These are phyloP conservation scores for Middelhovenomyces tepae DNA, from an alignment of 805 yeast genomes.

Conservation along the genomic window DNA sequence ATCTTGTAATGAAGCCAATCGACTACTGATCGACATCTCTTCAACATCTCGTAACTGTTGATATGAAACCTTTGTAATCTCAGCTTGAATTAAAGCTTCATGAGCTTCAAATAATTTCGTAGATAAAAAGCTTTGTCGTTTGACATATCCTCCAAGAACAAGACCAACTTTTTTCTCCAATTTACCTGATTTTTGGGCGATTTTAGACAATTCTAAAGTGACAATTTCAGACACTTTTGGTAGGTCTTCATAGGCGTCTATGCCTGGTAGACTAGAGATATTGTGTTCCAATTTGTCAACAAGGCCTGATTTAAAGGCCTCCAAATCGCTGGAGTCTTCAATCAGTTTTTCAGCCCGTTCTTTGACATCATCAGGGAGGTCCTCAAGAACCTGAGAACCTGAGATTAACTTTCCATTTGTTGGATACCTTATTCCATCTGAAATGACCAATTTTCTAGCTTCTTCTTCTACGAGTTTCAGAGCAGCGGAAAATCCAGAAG, in stretches of 20 bases:
- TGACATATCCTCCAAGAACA: slow-evolving; percentile 29
- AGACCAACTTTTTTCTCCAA: slow-evolving; percentile 26
- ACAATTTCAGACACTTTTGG: slow-evolving; percentile 3
- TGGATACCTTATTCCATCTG: slow-evolving; percentile 23
- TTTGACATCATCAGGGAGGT: slow-evolving; percentile 17
- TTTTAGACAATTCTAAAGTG: slow-evolving; percentile 3
- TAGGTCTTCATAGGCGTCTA: slow-evolving; percentile 3
- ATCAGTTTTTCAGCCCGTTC: slow-evolving; percentile 5
- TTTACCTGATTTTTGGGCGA: slow-evolving; percentile 22
- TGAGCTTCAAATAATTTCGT: slow-evolving; percentile 15
- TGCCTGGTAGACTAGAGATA: slow-evolving; percentile 3
- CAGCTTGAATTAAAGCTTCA: slow-evolving; percentile 8
- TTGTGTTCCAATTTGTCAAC: slow-evolving; percentile 9
- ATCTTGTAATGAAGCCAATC: slow-evolving; percentile 18
- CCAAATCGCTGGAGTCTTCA: slow-evolving; percentile 13
- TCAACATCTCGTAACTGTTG: slow-evolving; percentile 15
- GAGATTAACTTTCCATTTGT: slow-evolving; percentile 6
- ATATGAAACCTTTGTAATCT: slow-evolving; percentile 13
- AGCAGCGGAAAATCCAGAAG: slow-evolving; percentile 7
- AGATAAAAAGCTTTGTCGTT: slow-evolving; percentile 21
- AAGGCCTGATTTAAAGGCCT: neutral
- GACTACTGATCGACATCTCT: slow-evolving; percentile 13
- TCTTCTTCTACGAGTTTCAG: slow-evolving; percentile 16
- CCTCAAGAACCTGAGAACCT: slow-evolving; percentile 11
- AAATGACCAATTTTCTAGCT: slow-evolving; percentile 16